phyloP scores from a whole-genome alignment of 75 land plant genomes.

The Sequoia sempervirens region DNA sequence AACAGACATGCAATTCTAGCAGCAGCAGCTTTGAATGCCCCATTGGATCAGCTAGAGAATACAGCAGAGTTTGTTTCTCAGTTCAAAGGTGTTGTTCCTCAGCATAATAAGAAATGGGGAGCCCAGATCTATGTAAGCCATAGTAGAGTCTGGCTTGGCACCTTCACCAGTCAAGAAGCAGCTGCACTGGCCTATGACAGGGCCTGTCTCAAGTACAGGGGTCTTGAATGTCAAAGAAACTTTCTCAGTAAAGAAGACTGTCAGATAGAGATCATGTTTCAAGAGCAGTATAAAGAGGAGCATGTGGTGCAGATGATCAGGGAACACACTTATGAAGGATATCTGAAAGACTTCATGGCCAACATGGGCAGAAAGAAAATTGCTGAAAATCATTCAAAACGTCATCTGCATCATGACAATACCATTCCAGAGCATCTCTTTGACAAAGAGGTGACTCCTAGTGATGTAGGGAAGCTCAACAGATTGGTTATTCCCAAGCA shows the following conservation, averaged over 20 bases:
- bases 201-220: constrained; percentile 49
- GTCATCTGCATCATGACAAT: neutral
- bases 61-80: constrained; percentile 12
- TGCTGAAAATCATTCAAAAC: neutral
- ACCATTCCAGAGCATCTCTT: constrained; percentile 17
- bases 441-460: constrained; percentile 45
- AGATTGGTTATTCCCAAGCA: constrained; percentile 50
- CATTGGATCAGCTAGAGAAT: too few species aligned
- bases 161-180: constrained; percentile 48
- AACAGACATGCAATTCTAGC: neutral
- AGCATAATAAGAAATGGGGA: constrained; percentile 61
- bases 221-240: constrained; percentile 31
- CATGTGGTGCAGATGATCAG: constrained; percentile 48
- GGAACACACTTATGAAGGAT: constrained; percentile 36
- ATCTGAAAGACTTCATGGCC: neutral
- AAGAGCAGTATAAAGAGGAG: constrained; percentile 26
- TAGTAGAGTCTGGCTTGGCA: constrained; percentile 65
- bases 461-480: constrained; percentile 54
- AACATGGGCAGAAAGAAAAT: neutral
- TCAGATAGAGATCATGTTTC: constrained; percentile 33
- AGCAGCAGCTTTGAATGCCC: neutral
- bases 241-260: constrained; percentile 23
- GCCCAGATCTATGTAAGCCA: constrained; percentile 60
- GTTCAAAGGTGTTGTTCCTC: constrained; percentile 59
- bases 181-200: constrained; percentile 72